A percentile compares a stretch with the other conserved stretches of the same genome.
Evolutionary conservation across 163 green algal genomes (phyloP).

Genomic region (Chlamydomonas reinhardtii): DNA sequence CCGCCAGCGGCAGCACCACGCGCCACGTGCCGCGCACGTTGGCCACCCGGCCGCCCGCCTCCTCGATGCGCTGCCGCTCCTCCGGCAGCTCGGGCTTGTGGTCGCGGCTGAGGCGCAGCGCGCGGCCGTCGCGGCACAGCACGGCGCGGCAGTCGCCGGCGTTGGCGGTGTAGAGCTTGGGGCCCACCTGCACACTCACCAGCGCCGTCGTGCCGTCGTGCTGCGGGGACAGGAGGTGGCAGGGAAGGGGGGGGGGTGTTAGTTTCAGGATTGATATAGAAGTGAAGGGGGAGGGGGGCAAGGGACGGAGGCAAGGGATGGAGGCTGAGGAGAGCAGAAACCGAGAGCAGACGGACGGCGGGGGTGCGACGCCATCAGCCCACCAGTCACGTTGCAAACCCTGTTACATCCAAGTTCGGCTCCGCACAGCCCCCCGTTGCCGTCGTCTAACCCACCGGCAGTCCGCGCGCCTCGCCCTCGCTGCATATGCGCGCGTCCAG

Average conservation of each 20-base stretch:
- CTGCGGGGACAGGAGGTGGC: neutral
- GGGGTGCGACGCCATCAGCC: no score
- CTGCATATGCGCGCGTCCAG: slow-evolving; percentile 16
- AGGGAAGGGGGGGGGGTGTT: no score
- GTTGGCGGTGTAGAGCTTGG: slow-evolving; percentile 47
- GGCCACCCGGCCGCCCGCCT: slow-evolving; percentile 65
- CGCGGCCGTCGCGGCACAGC: slow-evolving; percentile 71
- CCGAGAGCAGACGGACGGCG: no score
- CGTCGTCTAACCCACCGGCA: slow-evolving; percentile 8
- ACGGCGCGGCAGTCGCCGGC: slow-evolving; percentile 89
- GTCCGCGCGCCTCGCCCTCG: neutral
- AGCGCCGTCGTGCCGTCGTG: slow-evolving; percentile 46
- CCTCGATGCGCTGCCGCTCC: slow-evolving; percentile 78
- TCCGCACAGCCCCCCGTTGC: no score
- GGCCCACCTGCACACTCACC: slow-evolving; percentile 29
- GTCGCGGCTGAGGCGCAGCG: slow-evolving; percentile 73
- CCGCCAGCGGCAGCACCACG: slow-evolving; percentile 43
- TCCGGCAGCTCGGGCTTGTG: slow-evolving; percentile 72
- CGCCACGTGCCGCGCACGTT: slow-evolving; percentile 52
- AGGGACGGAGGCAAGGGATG: no score
- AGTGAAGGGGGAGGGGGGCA: no score
- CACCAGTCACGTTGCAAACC: no score
- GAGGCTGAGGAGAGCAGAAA: no score
- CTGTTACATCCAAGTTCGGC: no score
- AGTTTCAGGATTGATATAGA: no score